Conservation (phyloP, 2,329 filamentous ascomycete species). For the Alternaria dauci region DNA sequence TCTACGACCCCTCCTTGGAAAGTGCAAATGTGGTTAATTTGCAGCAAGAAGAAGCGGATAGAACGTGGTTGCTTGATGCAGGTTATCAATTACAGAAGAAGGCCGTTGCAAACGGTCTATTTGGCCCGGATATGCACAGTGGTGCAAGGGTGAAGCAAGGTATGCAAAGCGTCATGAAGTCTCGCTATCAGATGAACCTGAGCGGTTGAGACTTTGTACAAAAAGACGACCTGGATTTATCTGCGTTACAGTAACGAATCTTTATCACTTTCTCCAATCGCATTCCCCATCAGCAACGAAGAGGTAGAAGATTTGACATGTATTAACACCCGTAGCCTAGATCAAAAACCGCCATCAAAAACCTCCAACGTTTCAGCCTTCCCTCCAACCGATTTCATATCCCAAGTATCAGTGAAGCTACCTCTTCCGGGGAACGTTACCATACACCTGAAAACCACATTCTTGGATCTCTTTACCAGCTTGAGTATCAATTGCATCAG, state of each 20-base stretch:
- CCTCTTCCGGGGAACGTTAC: too few species aligned
- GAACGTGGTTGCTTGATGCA: constrained; percentile 3
- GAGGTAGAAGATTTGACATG: too few species aligned
- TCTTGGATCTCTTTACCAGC: too few species aligned
- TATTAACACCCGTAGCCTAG: too few species aligned
- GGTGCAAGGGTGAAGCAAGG: not conserved
- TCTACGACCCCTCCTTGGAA: constrained; percentile 30
- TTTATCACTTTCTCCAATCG: not conserved
- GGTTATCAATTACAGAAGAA: constrained; percentile 5
- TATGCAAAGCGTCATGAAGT: not conserved
- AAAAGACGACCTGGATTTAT: not conserved
- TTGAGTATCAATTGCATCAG: too few species aligned
- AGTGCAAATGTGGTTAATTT: not conserved
- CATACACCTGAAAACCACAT: too few species aligned
- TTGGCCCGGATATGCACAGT: constrained; percentile 13
- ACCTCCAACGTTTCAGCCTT: too few species aligned
- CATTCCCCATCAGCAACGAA: not conserved
- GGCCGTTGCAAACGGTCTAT: constrained; percentile 12
- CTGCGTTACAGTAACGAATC: too few species aligned
- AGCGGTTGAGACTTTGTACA: not conserved
- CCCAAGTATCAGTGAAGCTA: too few species aligned
- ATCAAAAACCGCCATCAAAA: too few species aligned
- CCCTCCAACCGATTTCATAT: too few species aligned
- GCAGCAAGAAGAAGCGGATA: not conserved
- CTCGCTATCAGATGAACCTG: not conserved